Base-by-base conservation (phyloP, 345 rosid genomes). In the Sonneratia alba region DNA sequence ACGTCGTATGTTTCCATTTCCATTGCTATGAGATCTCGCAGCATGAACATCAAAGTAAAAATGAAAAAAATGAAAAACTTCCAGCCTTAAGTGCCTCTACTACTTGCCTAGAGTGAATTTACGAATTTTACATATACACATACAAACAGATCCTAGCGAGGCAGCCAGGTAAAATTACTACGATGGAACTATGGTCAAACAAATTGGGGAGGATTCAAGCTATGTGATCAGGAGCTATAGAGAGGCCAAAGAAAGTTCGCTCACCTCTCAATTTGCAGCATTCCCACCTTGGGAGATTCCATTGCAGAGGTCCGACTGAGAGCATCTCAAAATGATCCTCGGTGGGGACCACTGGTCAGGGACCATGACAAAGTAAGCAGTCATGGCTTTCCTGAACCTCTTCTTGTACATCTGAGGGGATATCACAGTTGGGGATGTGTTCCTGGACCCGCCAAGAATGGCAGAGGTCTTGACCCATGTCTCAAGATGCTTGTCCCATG, bases 401-500 rank as follows among this genome's bases (percentile, higher is more conserved):
- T 88, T 95, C 85, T 95, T 95, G 85, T 92, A 92, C 70, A 89
- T 90, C 78, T 89, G 89, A 0, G 99, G 98, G 3, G 99, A 92
- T 68, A 95, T 89, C 67, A 95, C 96, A 3, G 98, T 90, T 16
- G 99, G 98, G 42, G 92, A 22, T 16, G 88, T 40, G 67, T 89
- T 90, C 81, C 70, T 92, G 1, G 86, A 72, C 69, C 98, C 97
- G 0, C 98, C 98, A 21, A 90, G 92, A 53, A 95, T 87, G 75
- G 87, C 92, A 19, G 97, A 77, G 2, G 91, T 84, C 71, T 89
- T 92, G 70, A 95, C 97, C 97, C 96, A 92, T 16, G 96, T 88
- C 81, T 95, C 98, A 38, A 95, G 85, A 75, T 90, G 99, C 87
- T 95, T 95, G 87, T 94, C 98, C 97, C 92, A 94, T 10, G 97